A percentile compares a stretch with the other conserved stretches of the same genome.
Evolutionary conservation across 2,329 filamentous ascomycete species (phyloP).

Genomic region (Fusarium nanum): DNA sequence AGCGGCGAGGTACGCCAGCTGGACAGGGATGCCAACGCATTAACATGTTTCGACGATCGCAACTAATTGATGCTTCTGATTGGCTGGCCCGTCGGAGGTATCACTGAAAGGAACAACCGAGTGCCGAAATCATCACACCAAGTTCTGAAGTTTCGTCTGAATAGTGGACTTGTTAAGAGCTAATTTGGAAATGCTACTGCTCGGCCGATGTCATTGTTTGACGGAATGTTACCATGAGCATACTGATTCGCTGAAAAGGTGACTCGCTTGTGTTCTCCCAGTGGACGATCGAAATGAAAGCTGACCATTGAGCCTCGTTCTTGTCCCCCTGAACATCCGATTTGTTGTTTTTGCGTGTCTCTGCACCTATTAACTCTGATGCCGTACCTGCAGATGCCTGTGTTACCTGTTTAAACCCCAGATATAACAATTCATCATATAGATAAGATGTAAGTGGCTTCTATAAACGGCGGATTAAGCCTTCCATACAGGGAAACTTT

Average conservation of each 20-base stretch:
- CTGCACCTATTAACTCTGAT: neutral
- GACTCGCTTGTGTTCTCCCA: neutral
- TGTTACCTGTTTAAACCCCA: neutral
- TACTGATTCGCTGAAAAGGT: constrained; percentile 3
- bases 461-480: neutral
- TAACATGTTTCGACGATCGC: constrained; percentile 21
- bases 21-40: constrained; percentile 32
- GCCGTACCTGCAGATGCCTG: constrained; percentile 1
- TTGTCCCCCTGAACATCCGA: neutral
- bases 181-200: neutral
- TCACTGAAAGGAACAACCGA: constrained; percentile 19
- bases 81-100: constrained; percentile 25
- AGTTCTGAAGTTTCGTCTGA: neutral
- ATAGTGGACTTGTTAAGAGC: neutral
- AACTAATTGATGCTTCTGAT: neutral
- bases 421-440: too few species aligned
- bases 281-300: neutral
- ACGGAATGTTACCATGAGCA: neutral
- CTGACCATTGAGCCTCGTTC: neutral
- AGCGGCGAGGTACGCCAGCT: constrained; percentile 33
- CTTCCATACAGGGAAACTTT: neutral
- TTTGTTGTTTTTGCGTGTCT: neutral
- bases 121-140: constrained; percentile 20
- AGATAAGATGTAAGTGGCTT: neutral
- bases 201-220: constrained; percentile 24